Conservation (phyloP, 2,329 filamentous ascomycete genomes). For the Aspergillus sp. region DNA sequence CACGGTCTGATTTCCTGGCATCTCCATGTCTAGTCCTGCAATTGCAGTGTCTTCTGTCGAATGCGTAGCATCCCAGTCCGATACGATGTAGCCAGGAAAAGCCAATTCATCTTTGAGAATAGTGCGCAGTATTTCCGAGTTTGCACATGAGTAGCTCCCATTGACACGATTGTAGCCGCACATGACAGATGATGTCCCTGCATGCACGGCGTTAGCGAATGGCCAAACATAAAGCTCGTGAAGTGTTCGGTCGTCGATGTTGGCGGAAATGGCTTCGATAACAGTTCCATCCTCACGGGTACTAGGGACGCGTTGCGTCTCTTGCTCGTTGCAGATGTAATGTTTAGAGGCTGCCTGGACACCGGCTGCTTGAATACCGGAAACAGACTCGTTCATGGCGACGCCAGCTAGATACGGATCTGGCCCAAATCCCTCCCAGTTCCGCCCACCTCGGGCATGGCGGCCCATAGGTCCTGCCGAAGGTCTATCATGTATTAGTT, state of each 20-base stretch:
- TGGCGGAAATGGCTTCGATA: conserved; percentile 49
- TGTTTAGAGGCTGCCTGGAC: no score
- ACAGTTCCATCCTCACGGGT: conserved; percentile 4
- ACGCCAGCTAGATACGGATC: conserved; percentile 41
- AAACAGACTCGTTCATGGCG: conserved; percentile 35
- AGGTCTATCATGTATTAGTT: conserved; percentile 37
- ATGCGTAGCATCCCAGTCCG: conserved; percentile 72
- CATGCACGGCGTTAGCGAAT: conserved; percentile 57
- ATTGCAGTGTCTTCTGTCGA: conserved; percentile 59
- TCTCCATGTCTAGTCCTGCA: conserved; percentile 74
- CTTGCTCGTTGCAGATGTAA: conserved; percentile 59
- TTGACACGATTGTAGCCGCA: conserved; percentile 62
- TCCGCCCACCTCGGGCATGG: conserved; percentile 36
- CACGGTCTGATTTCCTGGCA: conserved; percentile 55
- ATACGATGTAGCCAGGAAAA: conserved; percentile 69
- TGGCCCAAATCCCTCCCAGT: conserved; percentile 39
- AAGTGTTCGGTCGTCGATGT: conserved; percentile 61
- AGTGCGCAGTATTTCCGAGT: conserved; percentile 70
- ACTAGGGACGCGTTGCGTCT: conserved; percentile 27
- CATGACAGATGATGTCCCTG: conserved; percentile 58
- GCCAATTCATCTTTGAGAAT: conserved; percentile 74
- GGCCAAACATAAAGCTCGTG: conserved; percentile 65
- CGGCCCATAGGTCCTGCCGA: conserved; percentile 40
- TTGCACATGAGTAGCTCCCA: conserved; percentile 75
- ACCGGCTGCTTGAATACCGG: conserved; percentile 39